Conservation (phyloP, 1,284 basidiomycete species). For the Trichosporon sp. region DNA sequence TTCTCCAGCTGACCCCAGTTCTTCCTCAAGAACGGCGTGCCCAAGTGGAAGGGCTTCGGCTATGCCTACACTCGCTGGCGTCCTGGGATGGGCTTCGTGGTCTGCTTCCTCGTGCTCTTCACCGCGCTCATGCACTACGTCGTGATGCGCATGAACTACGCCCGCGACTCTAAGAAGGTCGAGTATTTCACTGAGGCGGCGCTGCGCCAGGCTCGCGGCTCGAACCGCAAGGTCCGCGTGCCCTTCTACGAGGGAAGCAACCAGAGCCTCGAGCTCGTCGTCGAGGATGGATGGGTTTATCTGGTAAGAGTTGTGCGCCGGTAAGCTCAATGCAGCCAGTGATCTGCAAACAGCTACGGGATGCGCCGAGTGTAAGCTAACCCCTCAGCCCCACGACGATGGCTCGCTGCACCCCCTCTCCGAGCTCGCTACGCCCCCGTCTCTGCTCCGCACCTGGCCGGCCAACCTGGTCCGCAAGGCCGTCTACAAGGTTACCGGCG, state of each 20-base stretch:
- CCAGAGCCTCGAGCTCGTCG: conserved; percentile 51
- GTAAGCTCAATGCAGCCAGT: no score
- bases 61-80: conserved; percentile 93
- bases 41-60: conserved; percentile 56
- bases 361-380: conserved; percentile 22
- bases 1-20: conserved; percentile 39
- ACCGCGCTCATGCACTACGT: conserved; percentile 77
- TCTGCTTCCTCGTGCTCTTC: conserved; percentile 71
- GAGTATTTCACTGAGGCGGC: conserved; percentile 68
- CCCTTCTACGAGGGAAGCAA: conserved; percentile 51
- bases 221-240: conserved; percentile 51
- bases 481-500: conserved; percentile 29
- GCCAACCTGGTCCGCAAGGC: conserved; percentile 34
- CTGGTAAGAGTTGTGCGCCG: conserved; percentile 43
- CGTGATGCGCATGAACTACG: conserved; percentile 74
- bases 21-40: conserved; percentile 58
- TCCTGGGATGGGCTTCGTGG: conserved; percentile 77
- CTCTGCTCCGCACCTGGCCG: conserved; percentile 50
- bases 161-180: conserved; percentile 70
- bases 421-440: conserved; percentile 45
- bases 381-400: conserved; percentile 50
- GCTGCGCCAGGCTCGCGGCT: conserved; percentile 68
- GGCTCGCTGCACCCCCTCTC: conserved; percentile 46
- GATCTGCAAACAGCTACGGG: no score
- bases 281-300: conserved; percentile 51